A percentile compares a stretch with the other conserved stretches of the same genome.
Evolutionary conservation across 495 filamentous ascomycete species (phyloP).

Genomic region (Talaromyces proteolyticus): DNA sequence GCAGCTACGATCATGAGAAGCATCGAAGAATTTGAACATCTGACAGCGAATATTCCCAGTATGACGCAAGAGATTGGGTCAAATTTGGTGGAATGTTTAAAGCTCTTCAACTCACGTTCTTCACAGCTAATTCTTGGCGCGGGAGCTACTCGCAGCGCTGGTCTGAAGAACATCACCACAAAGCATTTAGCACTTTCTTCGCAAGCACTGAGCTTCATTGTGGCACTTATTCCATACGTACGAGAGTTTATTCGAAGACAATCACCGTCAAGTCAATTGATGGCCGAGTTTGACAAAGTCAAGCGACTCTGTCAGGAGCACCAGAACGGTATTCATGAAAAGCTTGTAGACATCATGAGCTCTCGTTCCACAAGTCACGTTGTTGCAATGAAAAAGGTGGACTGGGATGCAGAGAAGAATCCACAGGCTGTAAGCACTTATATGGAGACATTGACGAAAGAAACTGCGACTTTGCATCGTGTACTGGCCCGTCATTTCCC

Average conservation of each 20-base stretch:
- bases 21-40: slow-evolving; percentile 73
- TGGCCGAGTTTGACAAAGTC: slow-evolving; percentile 92
- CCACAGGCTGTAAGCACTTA: slow-evolving; percentile 54
- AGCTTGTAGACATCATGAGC: slow-evolving; percentile 94
- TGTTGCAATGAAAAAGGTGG: slow-evolving; percentile 65
- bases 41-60: slow-evolving; percentile 78
- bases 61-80: slow-evolving; percentile 79
- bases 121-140: slow-evolving; percentile 93
- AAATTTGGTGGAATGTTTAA: slow-evolving; percentile 66
- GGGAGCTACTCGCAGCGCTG: slow-evolving; percentile 84
- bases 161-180: slow-evolving; percentile 92
- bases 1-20: slow-evolving; percentile 72
- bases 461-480: slow-evolving; percentile 81
- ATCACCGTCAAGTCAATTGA: slow-evolving; percentile 54
- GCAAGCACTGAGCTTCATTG: slow-evolving; percentile 84
- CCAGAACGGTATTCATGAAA: slow-evolving; percentile 88
- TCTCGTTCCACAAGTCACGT: slow-evolving; percentile 67
- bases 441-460: slow-evolving; percentile 88
- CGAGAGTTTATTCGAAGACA: slow-evolving; percentile 87
- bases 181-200: slow-evolving; percentile 91
- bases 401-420: slow-evolving; percentile 57
- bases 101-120: slow-evolving; percentile 90
- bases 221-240: slow-evolving; percentile 80
- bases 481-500: slow-evolving; percentile 82
- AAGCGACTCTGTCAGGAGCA: slow-evolving; percentile 87